Conservation (phyloP, 2,329 filamentous ascomycete genomes). For the Talaromyces funiculosus region DNA sequence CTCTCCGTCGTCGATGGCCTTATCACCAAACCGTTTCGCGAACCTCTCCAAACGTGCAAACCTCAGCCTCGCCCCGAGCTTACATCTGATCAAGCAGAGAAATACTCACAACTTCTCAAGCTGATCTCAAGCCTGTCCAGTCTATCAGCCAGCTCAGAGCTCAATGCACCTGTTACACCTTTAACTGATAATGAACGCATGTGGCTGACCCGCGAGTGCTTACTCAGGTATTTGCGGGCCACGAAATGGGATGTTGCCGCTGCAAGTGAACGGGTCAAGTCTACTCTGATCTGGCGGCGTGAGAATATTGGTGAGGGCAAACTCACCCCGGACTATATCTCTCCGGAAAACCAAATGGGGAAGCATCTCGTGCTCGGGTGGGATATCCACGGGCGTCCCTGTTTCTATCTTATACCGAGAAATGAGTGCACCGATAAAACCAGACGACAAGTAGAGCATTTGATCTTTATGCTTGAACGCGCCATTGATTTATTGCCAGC, state of each 20-base stretch:
- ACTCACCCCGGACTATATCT: conserved; percentile 75
- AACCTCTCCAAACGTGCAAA: conserved; percentile 53
- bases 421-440: conserved; percentile 87
- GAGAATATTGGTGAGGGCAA: conserved; percentile 74
- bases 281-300: too few relatives aligned
- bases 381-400: conserved; percentile 79
- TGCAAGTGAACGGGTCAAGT: too few relatives aligned
- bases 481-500: conserved; percentile 81
- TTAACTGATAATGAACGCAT: conserved; percentile 75
- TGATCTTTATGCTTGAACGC: conserved; percentile 93
- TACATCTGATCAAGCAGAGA: conserved; percentile 69
- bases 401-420: conserved; percentile 81
- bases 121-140: too few relatives aligned
- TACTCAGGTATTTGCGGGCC: conserved; percentile 89
- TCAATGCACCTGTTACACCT: too few relatives aligned
- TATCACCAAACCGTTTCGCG: conserved; percentile 52
- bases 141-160: too few relatives aligned
- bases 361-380: conserved; percentile 89
- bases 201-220: conserved; percentile 87
- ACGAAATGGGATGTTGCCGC: conserved; percentile 89
- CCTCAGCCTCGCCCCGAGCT: conserved; percentile 55
- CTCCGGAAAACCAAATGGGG: conserved; percentile 89
- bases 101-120: conserved; percentile 76
- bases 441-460: conserved; percentile 82
- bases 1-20: conserved; percentile 35